Percentiles rank a stretch among this genome's conserved stretches.
Evolutionary conservation across 1,284 basidiomycete genomes (phyloP).

Genomic region (Prillingera fragicola): DNA sequence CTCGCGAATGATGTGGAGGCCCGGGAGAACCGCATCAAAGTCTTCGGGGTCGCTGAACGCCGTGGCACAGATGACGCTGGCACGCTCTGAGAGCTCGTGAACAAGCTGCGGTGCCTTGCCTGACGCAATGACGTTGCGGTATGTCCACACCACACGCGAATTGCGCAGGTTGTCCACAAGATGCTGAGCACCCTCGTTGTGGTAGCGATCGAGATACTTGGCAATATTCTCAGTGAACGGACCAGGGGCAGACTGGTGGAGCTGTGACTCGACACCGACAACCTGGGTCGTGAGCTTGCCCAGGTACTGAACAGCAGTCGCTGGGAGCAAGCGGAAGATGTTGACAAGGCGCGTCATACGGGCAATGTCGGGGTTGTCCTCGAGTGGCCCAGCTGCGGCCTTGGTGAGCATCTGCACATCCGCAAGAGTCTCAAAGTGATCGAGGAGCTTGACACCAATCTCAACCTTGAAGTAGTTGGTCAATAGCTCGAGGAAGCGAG

Average conservation of each 20-base stretch:
- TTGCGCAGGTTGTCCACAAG: conserved; percentile 74
- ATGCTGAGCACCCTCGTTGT: conserved; percentile 74
- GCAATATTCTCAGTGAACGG: conserved; percentile 93
- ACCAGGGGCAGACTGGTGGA: conserved; percentile 82
- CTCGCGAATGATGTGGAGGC: conserved; percentile 71
- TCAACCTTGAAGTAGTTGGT: conserved; percentile 99
- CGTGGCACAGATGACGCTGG: conserved; percentile 57
- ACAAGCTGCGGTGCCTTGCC: conserved; percentile 69
- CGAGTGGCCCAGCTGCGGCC: conserved; percentile 69
- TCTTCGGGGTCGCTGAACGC: conserved; percentile 58
- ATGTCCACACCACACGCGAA: conserved; percentile 67
- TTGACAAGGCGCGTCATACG: conserved; percentile 92
- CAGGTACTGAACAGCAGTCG: conserved; percentile 87
- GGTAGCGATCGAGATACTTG: conserved; percentile 86
- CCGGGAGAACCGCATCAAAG: conserved; percentile 57
- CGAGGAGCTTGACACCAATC: conserved; percentile 93
- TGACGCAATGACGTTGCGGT: conserved; percentile 73
- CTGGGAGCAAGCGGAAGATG: conserved; percentile 92
- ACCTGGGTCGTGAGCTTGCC: conserved; percentile 78
- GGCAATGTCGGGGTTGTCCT: conserved; percentile 85
- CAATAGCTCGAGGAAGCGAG: conserved; percentile 86
- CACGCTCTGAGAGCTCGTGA: conserved; percentile 64
- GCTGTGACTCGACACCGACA: conserved; percentile 86
- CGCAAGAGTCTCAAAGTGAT: conserved; percentile 88
- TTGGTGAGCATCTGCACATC: conserved; percentile 70